Conservation (phyloP, 306 rosid species). For the Acacia melanoxylon region DNA sequence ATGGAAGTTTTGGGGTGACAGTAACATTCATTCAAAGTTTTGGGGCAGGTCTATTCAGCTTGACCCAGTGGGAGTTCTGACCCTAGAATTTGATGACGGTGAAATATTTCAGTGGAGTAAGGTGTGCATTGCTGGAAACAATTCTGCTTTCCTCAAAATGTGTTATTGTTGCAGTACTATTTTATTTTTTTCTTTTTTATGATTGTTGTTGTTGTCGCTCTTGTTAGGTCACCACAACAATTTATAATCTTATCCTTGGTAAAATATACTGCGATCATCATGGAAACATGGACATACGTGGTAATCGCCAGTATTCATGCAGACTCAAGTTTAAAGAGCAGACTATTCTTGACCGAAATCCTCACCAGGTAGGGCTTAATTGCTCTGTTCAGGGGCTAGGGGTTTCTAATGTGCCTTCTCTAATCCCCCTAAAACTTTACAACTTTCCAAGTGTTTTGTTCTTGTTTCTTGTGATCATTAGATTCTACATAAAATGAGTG, state of each 20-base stretch:
- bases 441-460: too few species aligned
- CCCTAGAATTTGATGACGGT: constrained; percentile 90
- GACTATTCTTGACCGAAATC: constrained; percentile 91
- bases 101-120: constrained; percentile 99
- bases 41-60: constrained; percentile 99
- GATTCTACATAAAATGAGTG: too few species aligned
- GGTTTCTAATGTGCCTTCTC: too few species aligned
- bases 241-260: constrained; percentile 92
- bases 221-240: constrained; percentile 84
- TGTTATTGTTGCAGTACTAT: neutral
- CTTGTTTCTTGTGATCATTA: too few species aligned
- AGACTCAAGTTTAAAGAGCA: constrained; percentile 93
- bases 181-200: neutral
- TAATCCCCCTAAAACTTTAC: too few species aligned
- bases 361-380: constrained; percentile 70
- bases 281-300: constrained; percentile 85
- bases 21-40: constrained; percentile 90
- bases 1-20: constrained; percentile 98
- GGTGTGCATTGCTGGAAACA: constrained; percentile 45
- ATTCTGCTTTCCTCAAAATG: constrained; percentile 15
- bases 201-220: constrained; percentile 1
- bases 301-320: constrained; percentile 83
- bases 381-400: neutral
- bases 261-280: constrained; percentile 95
- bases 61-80: constrained; percentile 89